A percentile compares a stretch with the other conserved stretches of the same genome.
Evolutionary conservation across 768 basidiomycete genomes (phyloP).

Genomic region (Tylopilus plumbeoviolaceoides): DNA sequence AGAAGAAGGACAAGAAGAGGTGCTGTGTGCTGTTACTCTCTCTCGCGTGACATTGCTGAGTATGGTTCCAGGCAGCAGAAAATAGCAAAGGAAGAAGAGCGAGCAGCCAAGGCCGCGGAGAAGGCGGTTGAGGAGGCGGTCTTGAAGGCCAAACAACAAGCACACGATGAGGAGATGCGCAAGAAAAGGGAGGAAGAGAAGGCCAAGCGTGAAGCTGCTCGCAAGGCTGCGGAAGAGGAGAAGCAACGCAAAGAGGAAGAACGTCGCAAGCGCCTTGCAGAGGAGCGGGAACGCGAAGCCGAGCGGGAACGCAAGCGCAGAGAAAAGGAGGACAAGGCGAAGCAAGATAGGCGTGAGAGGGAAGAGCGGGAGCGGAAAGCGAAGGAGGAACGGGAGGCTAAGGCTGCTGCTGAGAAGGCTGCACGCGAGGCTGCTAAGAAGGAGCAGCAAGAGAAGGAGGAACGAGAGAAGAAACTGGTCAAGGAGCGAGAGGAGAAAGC

Average conservation of each 20-base stretch:
- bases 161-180: constrained; percentile 75
- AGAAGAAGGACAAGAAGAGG: constrained; percentile 99
- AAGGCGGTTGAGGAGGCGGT: constrained; percentile 85
- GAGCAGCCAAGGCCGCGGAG: constrained; percentile 77
- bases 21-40: constrained; percentile 35
- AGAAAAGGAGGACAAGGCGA: constrained; percentile 66
- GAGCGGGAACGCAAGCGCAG: constrained; percentile 72
- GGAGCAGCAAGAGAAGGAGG: constrained; percentile 56
- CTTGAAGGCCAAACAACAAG: constrained; percentile 67
- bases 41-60: constrained; percentile 3
- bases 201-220: constrained; percentile 67
- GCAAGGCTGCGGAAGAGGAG: constrained; percentile 80
- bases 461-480: constrained; percentile 61
- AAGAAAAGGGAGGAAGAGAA: constrained; percentile 87
- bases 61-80: constrained; percentile 71
- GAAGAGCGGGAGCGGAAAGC: constrained; percentile 63
- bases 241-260: constrained; percentile 82
- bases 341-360: constrained; percentile 47
- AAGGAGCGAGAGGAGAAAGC: constrained; percentile 63
- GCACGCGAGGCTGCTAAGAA: constrained; percentile 35
- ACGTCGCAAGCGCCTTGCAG: constrained; percentile 64
- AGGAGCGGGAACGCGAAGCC: constrained; percentile 76
- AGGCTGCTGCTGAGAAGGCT: constrained; percentile 46
- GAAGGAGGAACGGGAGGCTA: constrained; percentile 63
- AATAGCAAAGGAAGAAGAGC: constrained; percentile 88